Evolutionary conservation across 257 asterid species (phyloP), one percentile per base, ranked within the genome.

Genomic region (Forsythia suspensa): DNA sequence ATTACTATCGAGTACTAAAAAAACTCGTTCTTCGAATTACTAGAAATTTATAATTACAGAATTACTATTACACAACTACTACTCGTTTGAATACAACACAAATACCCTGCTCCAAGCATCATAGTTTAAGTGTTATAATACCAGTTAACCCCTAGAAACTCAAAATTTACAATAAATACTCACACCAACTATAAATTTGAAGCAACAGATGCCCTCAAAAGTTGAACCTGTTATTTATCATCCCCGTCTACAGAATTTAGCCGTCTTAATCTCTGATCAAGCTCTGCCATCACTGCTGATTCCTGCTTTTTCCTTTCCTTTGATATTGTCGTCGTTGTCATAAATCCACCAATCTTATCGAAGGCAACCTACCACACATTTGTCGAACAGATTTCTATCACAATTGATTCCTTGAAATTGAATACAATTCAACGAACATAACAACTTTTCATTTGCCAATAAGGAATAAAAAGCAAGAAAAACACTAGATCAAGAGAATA

Each of bases 231-330:
- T 63, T 85, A 86, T 77, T 92, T 89, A 16, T 80, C 89, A 20
- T 78, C 82, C 10, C 74, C 85, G 36, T 75, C 81, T 59, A 75
- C 4, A 34, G 96, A 86, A 83, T 87, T 90, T 76, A 95, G 84
- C 48, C 99, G 88, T 76, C 90, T 85, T 76, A 86, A 74, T 88
- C 99, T 91, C 84, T 95, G 91, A 72, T 93, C 97, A 40, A 95
- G 98, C 89, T 91, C 99, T 24, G 98, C 99, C 97, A 91, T 90
- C 39, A 95, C 99, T 2, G 97, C 99, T 11, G 98, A 91, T 86
- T 90, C 99, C 85, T 95, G 99, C 83, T 93, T 95, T 80, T 95
- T 95, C 93, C 98, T 83, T 79, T 95, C 95, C 87, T 91, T 95
- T 36, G 96, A 89, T 82, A 95, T 89, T 72, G 80, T 89, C 29